A percentile compares a stretch with the other conserved stretches of the same genome.
phyloP scores from a whole-genome alignment of 2,329 filamentous ascomycete genomes.

The Beauveria australis region DNA sequence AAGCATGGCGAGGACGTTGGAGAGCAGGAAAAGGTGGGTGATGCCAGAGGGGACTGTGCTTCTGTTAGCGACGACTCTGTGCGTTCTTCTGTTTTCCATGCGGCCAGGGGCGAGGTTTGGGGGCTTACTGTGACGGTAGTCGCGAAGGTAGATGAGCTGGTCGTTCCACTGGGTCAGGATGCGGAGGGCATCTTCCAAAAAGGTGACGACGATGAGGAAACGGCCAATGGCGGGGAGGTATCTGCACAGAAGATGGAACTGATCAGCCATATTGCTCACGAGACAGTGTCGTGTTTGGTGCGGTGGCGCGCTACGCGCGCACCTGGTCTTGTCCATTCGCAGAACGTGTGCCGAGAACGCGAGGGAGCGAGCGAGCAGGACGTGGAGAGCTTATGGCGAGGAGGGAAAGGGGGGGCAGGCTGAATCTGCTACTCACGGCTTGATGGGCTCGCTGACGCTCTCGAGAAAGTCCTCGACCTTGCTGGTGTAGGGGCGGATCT shows the following conservation, averaged over 20 bases:
- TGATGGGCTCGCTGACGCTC: constrained; percentile 78
- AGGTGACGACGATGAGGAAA: constrained; percentile 96
- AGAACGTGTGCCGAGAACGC: no score
- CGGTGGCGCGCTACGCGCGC: background rate
- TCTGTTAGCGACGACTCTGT: constrained; percentile 14
- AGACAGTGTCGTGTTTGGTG: background rate
- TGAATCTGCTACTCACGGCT: constrained; percentile 56
- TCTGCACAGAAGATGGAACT: constrained; percentile 35
- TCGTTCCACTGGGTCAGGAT: constrained; percentile 98
- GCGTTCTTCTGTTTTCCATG: no score
- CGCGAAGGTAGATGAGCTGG: constrained; percentile 84
- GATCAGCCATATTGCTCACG: constrained; percentile 12
- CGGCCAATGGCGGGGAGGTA: constrained; percentile 92
- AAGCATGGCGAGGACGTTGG: constrained; percentile 85
- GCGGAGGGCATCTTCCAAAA: constrained; percentile 90
- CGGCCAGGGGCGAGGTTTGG: background rate
- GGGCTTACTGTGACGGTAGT: constrained; percentile 82
- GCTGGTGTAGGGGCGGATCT: constrained; percentile 89
- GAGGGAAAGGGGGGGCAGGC: background rate
- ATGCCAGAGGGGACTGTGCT: constrained; percentile 71
- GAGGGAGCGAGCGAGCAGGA: no score
- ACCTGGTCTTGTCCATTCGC: no score
- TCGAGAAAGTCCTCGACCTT: constrained; percentile 96
- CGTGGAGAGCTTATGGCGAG: background rate
- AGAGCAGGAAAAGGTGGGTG: constrained; percentile 85